phyloP scores from a whole-genome alignment of 2,329 filamentous ascomycete species.

The Aquanectria penicillioides region DNA sequence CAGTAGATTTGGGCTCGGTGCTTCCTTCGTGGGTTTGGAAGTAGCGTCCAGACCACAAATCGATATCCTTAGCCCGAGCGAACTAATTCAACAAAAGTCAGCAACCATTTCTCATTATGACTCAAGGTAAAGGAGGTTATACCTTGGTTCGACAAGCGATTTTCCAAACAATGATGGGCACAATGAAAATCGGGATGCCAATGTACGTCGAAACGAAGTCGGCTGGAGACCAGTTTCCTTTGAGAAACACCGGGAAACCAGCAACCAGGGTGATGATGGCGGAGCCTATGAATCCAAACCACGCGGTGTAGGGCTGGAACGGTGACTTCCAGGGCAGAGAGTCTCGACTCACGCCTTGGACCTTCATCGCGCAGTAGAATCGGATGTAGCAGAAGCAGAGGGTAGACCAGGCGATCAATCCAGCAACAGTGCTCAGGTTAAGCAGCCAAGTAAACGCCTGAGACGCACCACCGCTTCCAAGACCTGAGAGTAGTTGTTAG shows the following conservation, averaged over 20 bases:
- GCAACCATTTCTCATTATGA: background rate
- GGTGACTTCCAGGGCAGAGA: conserved; percentile 62
- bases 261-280: conserved; percentile 75
- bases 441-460: conserved; percentile 77
- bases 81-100: conserved; percentile 16
- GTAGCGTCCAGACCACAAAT: conserved; percentile 51
- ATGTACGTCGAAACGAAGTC: conserved; percentile 74
- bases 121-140: background rate
- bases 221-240: conserved; percentile 68
- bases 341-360: conserved; percentile 64
- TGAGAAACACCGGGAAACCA: conserved; percentile 80
- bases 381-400: conserved; percentile 68
- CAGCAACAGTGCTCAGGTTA: conserved; percentile 73
- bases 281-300: conserved; percentile 66
- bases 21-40: conserved; percentile 14
- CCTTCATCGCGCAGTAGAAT: conserved; percentile 59
- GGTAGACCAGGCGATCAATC: conserved; percentile 69
- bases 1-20: background rate
- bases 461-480: conserved; percentile 58
- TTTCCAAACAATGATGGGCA: conserved; percentile 71
- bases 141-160: conserved; percentile 40
- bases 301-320: conserved; percentile 72
- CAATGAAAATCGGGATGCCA: conserved; percentile 69
- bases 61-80: conserved; percentile 59
- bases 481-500: conserved; percentile 16